phyloP scores from a whole-genome alignment of 2,329 filamentous ascomycete species.

The Fusarium bactridioides region DNA sequence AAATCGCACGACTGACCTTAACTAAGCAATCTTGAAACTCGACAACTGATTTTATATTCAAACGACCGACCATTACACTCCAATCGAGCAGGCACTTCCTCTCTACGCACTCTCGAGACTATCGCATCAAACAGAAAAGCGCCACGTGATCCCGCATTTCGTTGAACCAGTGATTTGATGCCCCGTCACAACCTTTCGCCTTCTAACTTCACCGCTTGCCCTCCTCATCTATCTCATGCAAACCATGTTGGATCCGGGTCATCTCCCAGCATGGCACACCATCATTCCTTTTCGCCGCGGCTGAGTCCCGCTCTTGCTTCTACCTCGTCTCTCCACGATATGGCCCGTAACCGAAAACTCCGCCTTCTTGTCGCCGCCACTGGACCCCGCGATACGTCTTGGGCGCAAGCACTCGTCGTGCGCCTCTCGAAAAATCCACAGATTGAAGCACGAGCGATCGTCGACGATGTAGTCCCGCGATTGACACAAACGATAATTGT shows the following conservation, averaged over 20 bases:
- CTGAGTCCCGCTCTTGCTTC: slow-evolving; percentile 45
- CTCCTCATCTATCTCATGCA: slow-evolving; percentile 36
- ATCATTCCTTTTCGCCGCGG: slow-evolving; percentile 44
- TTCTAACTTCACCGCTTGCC: slow-evolving; percentile 42
- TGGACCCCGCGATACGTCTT: slow-evolving; percentile 70
- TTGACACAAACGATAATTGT: slow-evolving; percentile 69
- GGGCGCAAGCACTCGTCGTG: slow-evolving; percentile 71
- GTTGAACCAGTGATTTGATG: slow-evolving; percentile 44
- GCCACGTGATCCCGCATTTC: slow-evolving; percentile 37
- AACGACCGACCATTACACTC: neutral
- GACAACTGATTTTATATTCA: slow-evolving; percentile 3
- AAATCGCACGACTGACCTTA: slow-evolving; percentile 14
- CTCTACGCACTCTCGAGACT: neutral
- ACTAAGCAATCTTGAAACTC: slow-evolving; percentile 16
- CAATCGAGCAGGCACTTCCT: neutral
- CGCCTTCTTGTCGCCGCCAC: slow-evolving; percentile 72
- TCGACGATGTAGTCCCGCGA: slow-evolving; percentile 70
- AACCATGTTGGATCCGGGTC: slow-evolving; percentile 44
- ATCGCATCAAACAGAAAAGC: slow-evolving; percentile 5
- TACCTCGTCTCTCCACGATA: slow-evolving; percentile 49
- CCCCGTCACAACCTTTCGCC: slow-evolving; percentile 41
- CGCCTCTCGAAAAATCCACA: slow-evolving; percentile 71
- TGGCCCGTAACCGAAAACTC: slow-evolving; percentile 56
- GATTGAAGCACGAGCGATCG: slow-evolving; percentile 68
- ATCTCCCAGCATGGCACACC: slow-evolving; percentile 46